Percentiles rank a stretch among this genome's conserved stretches.
These are phyloP conservation scores for Bipolaris cookei DNA, from an alignment of 2,329 filamentous ascomycete species.

Conservation along the genomic window DNA sequence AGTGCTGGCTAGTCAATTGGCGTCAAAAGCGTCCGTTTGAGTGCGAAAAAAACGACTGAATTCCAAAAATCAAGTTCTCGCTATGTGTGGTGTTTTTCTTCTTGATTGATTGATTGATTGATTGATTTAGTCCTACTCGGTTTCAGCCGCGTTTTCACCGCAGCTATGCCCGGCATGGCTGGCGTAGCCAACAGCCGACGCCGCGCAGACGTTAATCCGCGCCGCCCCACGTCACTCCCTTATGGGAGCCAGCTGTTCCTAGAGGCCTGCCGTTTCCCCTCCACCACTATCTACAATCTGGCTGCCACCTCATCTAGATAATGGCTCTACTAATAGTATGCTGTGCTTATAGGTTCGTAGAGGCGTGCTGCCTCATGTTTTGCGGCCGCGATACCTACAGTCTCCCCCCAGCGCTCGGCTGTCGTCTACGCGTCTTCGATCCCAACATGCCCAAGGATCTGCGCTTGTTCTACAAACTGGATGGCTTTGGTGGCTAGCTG, in stretches of 20 bases:
- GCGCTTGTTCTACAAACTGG: constrained; percentile 24
- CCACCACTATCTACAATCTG: constrained; percentile 1
- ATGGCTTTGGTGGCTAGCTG: constrained; percentile 26
- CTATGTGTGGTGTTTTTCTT: too few species aligned
- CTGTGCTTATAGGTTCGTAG: constrained; percentile 20
- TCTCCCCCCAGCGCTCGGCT: constrained; percentile 21
- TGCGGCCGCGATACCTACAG: constrained; percentile 18
- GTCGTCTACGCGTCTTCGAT: constrained; percentile 12
- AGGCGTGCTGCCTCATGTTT: constrained; percentile 19
- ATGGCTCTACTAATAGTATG: not conserved
- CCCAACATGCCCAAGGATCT: constrained; percentile 27
- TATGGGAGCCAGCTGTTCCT: not conserved
- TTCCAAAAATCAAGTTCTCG: too few species aligned
- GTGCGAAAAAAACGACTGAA: too few species aligned
- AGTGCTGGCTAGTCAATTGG: too few species aligned
- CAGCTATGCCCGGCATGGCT: not conserved
- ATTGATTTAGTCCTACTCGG: too few species aligned
- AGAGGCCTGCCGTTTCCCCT: constrained; percentile 1
- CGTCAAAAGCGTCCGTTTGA: too few species aligned
- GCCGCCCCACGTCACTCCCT: constrained; percentile 2
- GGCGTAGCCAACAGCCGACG: not conserved
- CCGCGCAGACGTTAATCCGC: constrained; percentile 1
- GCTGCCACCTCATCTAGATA: not conserved
- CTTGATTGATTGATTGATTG: too few species aligned
- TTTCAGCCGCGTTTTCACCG: not conserved